Percentiles rank a stretch among this genome's conserved stretches.
phyloP scores from a whole-genome alignment of 2,329 filamentous ascomycete genomes.

The Monascus ruber region DNA sequence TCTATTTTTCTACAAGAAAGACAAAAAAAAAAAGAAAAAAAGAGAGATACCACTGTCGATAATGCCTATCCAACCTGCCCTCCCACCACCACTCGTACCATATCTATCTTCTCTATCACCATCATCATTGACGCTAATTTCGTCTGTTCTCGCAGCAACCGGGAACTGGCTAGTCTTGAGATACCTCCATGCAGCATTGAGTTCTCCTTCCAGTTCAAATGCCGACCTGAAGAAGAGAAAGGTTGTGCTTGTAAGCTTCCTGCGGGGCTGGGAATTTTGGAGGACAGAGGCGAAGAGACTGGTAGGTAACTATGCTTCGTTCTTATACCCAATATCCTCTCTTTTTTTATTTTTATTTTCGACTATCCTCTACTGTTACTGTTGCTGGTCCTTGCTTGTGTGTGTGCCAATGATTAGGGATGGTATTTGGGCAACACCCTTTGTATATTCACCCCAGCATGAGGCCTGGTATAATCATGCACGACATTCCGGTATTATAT shows the following conservation, averaged over 20 bases:
- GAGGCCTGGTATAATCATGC: no score
- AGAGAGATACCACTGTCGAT: conserved; percentile 1
- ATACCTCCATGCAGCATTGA: conserved; percentile 39
- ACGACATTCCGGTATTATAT: no score
- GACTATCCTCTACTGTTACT: no score
- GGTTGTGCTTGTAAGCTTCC: conserved; percentile 71
- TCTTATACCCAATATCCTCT: not conserved
- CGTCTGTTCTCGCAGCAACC: conserved; percentile 36
- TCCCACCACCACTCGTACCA: conserved; percentile 28
- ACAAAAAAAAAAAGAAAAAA: no score
- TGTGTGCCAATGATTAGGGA: no score
- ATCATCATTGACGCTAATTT: conserved; percentile 31
- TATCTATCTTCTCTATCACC: conserved; percentile 25
- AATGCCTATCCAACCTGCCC: conserved; percentile 30
- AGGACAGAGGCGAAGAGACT: conserved; percentile 56
- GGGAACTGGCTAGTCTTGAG: conserved; percentile 47
- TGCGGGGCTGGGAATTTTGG: conserved; percentile 72
- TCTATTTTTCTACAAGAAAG: no score
- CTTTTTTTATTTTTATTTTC: no score
- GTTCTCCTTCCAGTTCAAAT: conserved; percentile 6
- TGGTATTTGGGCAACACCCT: no score
- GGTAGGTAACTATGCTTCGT: conserved; percentile 33
- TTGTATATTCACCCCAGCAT: no score
- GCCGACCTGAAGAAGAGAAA: conserved; percentile 26
- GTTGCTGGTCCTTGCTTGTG: no score